Evolutionary conservation across 208 protist genomes (phyloP), one percentile per base, ranked within the genome.

Genomic region (Trypanosoma mega): DNA sequence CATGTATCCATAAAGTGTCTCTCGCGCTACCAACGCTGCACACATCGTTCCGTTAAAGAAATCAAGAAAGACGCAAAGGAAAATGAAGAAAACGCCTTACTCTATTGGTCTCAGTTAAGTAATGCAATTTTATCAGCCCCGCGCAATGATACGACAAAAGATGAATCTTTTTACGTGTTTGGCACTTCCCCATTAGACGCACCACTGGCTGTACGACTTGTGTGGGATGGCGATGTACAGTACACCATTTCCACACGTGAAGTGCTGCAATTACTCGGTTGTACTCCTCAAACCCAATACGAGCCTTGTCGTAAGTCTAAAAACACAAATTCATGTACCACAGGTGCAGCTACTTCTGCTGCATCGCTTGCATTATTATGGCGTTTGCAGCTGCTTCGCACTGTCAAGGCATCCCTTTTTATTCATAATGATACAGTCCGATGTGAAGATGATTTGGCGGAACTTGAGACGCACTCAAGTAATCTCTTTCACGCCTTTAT

Each of bases 351-450:
- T 2, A 31, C 64, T 26, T 51, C 71, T 39, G 60, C 75, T 0
- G 74, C 72, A 7, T 73, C 73, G 44, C 53, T 87, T 33, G 80
- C 84, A 39, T 46, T 91, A 30, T 50, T 74, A 24, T 91, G 84
- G 84, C 77, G 79, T 45, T 50, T 91, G 16, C 30, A 75, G 8
- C 44, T 80, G 1, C 20, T 85, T 14, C 76, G 84, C 26, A 56
- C 63, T 27, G 71, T 84, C 37, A 75, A 83, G 51, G 57, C 71
- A 20, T 61, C 78, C 1, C 41, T 91, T n/a, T 36, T 78, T 1
- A 51, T 78, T n/a, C 20, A 64, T 41, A 29, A 61, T 37, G 80
- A 91, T 48, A 71, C 72, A 26, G 57, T 74, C 56, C 74, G 76
- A 12, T 85, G 84, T 62, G 66, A 68, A 12, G 73, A 74, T 48